Conservation (phyloP, 148 eudicot genomes). For the Spergularia marina region DNA sequence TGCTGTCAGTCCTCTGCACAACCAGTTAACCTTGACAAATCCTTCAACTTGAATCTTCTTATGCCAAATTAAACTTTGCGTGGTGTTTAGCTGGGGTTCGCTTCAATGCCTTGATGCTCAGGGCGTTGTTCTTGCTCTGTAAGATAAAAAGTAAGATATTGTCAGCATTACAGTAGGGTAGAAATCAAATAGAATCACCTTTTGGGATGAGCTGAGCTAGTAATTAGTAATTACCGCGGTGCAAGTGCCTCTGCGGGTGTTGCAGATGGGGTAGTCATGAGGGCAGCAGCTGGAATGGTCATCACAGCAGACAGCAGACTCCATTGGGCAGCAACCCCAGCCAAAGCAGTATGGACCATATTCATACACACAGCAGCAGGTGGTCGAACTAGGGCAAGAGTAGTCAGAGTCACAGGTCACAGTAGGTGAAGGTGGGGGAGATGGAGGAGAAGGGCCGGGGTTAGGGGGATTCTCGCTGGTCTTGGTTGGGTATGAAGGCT, state of each 20-base stretch:
- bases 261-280: slow-evolving; percentile 73
- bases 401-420: slow-evolving; percentile 55
- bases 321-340: slow-evolving; percentile 90
- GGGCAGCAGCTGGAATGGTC: slow-evolving; percentile 88
- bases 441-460: slow-evolving; percentile 79
- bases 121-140: slow-evolving; percentile 73
- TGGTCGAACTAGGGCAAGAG: slow-evolving; percentile 51
- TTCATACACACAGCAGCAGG: slow-evolving; percentile 74
- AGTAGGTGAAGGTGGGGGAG: slow-evolving; percentile 50
- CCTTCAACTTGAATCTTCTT: slow-evolving; percentile 8
- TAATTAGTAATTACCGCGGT: slow-evolving; percentile 39
- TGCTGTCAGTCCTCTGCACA: not conserved
- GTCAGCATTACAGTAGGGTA: not conserved
- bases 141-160: slow-evolving; percentile 8
- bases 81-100: slow-evolving; percentile 46
- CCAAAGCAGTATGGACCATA: slow-evolving; percentile 62
- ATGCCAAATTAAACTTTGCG: slow-evolving; percentile 21
- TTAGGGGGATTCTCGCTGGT: slow-evolving; percentile 71
- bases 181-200: not conserved
- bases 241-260: slow-evolving; percentile 56
- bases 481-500: slow-evolving; percentile 79
- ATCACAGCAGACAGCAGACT: slow-evolving; percentile 75
- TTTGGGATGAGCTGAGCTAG: not conserved
- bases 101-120: slow-evolving; percentile 54
- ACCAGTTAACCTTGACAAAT: slow-evolving; percentile 4